Base-by-base conservation (phyloP, 208 protist species). In the Crithidia fasciculata region DNA sequence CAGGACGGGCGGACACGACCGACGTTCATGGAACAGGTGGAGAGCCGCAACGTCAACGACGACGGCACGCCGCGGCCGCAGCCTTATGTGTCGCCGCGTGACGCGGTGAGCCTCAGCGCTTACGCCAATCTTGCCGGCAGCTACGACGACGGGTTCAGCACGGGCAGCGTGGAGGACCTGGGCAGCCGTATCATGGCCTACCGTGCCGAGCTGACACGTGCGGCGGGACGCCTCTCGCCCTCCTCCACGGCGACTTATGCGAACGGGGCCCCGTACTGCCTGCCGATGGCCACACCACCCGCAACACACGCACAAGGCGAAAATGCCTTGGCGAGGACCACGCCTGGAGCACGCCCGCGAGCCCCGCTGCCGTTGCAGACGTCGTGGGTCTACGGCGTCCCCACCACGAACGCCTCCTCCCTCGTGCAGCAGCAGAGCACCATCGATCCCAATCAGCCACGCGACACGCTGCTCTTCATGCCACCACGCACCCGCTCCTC, bases 331-430 rank as follows among this genome's bases (percentile, higher is more conserved):
- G 57, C 49, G 18, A 61, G 19, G 54, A n/a, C 28, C 4, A 36
- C 58, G 49, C 43, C 71, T 36, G 37, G 53, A 10, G n/a, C 45
- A 56, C 43, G 39, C 37, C 45, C 18, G 49, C 40, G 49, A 4
- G 39, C 65, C 41, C 55, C 66, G 45, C 53, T 77, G 28, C 82
- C 76, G 37, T 60, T 69, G 45, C 62, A 85, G 52, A 85, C 86
- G 7, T 76, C 82, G 63, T 92, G 87, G 90, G 74, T 84, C 10
- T 95, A 95, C 72, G 87, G 87, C 15, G 69, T 95, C 4, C 81
- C 85, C 4, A 47, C 73, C 16, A 50, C 69, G 8, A 45, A 59
- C 56, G 74, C 68, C 5, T 52, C 74, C 8, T 18, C 59, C 9
- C 54, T 76, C 9, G 55, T 81, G 60, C 53, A 72, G 13, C 57